phyloP scores from a whole-genome alignment of 148 eudicot genomes.

The Fagopyrum homotropicum region DNA sequence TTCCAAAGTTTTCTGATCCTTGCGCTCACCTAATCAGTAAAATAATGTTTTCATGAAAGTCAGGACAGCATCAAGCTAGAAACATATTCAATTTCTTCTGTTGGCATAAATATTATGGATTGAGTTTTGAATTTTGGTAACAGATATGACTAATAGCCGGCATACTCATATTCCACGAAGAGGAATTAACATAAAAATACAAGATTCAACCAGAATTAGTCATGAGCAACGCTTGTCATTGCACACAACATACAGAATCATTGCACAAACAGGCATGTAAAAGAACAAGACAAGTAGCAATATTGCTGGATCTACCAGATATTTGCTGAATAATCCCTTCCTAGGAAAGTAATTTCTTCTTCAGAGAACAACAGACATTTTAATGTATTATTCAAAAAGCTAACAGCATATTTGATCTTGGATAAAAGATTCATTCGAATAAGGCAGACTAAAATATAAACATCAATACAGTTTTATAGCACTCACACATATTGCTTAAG shows the following conservation, averaged over 20 bases:
- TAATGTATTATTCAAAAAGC: background rate
- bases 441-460: background rate
- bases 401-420: background rate
- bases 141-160: background rate
- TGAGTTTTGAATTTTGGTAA: background rate
- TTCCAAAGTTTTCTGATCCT: conserved; percentile 80
- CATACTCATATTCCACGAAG: background rate
- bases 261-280: background rate
- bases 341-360: background rate
- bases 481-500: conserved; percentile 68
- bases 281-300: background rate
- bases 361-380: background rate
- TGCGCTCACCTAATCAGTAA: conserved; percentile 43
- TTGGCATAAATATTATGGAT: background rate
- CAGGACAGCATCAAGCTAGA: conserved; percentile 1
- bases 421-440: background rate
- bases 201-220: background rate
- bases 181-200: background rate
- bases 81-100: background rate
- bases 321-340: background rate
- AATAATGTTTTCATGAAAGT: background rate
- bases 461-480: background rate
- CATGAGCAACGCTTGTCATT: background rate
- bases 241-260: background rate
- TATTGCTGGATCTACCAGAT: background rate